A percentile compares a stretch with the other conserved stretches of the same genome.
These are phyloP conservation scores for Phanerochaete carnosa DNA, from an alignment of 768 basidiomycete genomes.

Conservation along the genomic window DNA sequence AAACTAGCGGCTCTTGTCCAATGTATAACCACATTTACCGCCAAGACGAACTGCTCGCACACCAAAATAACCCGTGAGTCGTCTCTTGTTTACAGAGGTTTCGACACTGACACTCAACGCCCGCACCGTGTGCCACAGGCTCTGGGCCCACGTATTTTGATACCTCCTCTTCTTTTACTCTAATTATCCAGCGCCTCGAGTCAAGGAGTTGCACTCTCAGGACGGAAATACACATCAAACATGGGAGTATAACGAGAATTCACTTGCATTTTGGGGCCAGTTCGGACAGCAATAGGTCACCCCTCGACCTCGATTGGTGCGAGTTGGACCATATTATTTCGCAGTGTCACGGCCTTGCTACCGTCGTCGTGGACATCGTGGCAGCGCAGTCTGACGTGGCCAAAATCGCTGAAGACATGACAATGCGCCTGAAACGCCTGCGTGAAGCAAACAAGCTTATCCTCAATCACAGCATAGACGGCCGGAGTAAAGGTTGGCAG, in stretches of 20 bases:
- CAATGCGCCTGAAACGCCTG: too few species aligned
- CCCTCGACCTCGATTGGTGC: neutral
- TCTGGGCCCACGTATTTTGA: too few species aligned
- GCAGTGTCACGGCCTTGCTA: neutral
- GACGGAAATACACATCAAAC: neutral
- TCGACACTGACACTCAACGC: too few species aligned
- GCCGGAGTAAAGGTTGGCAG: too few species aligned
- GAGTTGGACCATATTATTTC: neutral
- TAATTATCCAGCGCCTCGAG: neutral
- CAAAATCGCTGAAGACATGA: too few species aligned
- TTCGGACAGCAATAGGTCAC: neutral
- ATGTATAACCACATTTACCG: neutral
- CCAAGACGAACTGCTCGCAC: neutral
- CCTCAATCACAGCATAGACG: too few species aligned
- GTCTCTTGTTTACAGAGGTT: neutral
- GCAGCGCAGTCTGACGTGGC: too few species aligned
- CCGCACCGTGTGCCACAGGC: too few species aligned
- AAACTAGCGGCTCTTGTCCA: neutral
- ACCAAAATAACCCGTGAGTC: neutral
- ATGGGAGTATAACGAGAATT: neutral
- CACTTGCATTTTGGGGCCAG: neutral
- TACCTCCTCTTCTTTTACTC: too few species aligned
- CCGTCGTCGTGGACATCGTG: too few species aligned
- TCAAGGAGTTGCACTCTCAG: neutral
- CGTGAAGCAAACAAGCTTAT: too few species aligned